Evolutionary conservation across 441 rosid species (phyloP).

Genomic region (Theobroma grandiflorum): DNA sequence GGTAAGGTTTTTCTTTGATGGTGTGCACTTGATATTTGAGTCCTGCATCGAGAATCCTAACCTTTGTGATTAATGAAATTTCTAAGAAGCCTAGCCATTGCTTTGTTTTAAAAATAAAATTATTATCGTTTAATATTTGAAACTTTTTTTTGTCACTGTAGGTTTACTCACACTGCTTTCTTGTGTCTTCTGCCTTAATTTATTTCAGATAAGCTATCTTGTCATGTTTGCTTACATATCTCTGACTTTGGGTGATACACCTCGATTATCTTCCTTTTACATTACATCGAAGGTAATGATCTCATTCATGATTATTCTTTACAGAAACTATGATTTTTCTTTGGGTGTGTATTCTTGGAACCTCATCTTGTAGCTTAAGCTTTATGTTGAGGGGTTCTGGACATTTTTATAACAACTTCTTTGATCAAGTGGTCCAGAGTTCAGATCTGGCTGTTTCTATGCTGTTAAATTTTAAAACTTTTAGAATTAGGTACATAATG

Average conservation of each 20-base stretch:
- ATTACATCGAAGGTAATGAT: conserved; percentile 82
- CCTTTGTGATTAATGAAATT: conserved; percentile 14
- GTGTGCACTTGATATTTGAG: conserved; percentile 16
- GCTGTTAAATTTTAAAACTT: neutral
- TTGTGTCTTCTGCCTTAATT: conserved; percentile 29
- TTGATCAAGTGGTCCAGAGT: neutral
- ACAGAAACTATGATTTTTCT: neutral
- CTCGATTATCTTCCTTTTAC: conserved; percentile 74
- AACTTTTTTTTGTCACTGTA: neutral
- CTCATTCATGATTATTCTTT: conserved; percentile 28
- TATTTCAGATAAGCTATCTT: conserved; percentile 92
- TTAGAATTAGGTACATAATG: neutral
- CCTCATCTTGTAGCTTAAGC: neutral
- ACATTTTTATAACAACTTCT: conserved; percentile 1
- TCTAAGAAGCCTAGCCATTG: neutral
- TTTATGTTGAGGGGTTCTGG: neutral
- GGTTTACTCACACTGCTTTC: conserved; percentile 6
- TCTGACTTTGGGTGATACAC: conserved; percentile 85
- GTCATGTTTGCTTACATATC: conserved; percentile 99
- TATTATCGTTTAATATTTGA: neutral
- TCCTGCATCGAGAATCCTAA: neutral
- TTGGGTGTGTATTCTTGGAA: neutral
- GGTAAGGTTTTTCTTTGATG: conserved; percentile 47
- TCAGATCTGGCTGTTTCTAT: neutral
- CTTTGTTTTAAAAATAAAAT: neutral